These are phyloP conservation scores for Pseudogymnoascus sp. DNA, from an alignment of 2,329 filamentous ascomycete species.

Conservation along the genomic window DNA sequence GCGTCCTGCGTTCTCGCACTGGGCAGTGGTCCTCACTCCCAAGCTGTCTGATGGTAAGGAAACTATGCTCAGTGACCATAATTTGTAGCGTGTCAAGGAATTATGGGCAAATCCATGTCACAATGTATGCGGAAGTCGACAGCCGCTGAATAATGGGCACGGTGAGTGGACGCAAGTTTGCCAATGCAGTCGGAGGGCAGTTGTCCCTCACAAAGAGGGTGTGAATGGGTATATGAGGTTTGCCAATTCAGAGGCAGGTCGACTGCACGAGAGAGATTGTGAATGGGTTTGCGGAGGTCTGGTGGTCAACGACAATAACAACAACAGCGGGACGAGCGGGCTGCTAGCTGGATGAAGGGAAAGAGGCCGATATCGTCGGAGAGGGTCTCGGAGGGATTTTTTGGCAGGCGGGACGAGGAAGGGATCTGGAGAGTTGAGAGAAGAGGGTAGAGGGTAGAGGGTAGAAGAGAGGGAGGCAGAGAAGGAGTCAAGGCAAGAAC, in stretches of 20 bases:
- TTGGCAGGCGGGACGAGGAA: neutral
- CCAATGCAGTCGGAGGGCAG: neutral
- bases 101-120: constrained; percentile 4
- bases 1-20: constrained; percentile 2
- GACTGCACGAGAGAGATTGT: neutral
- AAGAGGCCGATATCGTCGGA: constrained; percentile 2
- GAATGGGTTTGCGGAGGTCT: constrained; percentile 6
- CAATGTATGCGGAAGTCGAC: neutral
- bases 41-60: constrained; percentile 7
- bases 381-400: neutral
- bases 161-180: neutral
- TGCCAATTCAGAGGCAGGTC: neutral
- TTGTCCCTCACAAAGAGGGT: neutral
- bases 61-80: constrained; percentile 7
- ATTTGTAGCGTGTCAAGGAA: neutral
- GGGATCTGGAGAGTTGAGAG: neutral
- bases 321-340: neutral
- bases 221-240: neutral
- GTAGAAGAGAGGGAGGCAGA: neutral
- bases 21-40: constrained; percentile 4
- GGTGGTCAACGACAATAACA: neutral
- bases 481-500: neutral
- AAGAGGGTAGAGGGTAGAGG: neutral
- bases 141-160: neutral
- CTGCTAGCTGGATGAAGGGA: neutral